Evolutionary conservation across 208 protist genomes (phyloP), one percentile per base, ranked within the genome.

Genomic region (Leishmania lainsoni): DNA sequence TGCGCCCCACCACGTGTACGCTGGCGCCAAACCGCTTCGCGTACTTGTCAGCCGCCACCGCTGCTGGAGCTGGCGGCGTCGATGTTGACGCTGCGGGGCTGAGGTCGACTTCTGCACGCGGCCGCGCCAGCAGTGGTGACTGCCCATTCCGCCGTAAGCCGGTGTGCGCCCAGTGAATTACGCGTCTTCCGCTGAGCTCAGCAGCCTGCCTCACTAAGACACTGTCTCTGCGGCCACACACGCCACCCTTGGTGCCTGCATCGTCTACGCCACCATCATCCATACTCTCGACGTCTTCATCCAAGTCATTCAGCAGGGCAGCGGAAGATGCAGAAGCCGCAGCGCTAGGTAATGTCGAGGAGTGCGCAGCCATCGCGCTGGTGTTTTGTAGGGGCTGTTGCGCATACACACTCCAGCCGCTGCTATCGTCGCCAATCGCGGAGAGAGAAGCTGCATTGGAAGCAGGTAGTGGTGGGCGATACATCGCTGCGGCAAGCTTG

Each of bases 11-110:
- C n/a, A 94, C 75, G n/a, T 81, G 84, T 1, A 93, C 58, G 42
- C 65, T 81, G 35, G 87, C 87, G 59, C 87, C 89, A 74, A 96
- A 96, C 8, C 88, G 89, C 56, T 81, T 66, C 10, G 90, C 80
- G 59, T 94, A 88, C 39, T 75, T 80, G 59, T 69, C 72, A 20
- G 85, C 78, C 42, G 85, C 48, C 48, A 45, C 29, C 59, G 81
- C 58, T 22, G 78, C 56, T 63, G 77, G 45, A 10, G 45, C 42
- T 8, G 45, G 26, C 68, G 17, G 16, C 35, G 68, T n/a, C 68
- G 35, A 22, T 42, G 68, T 26, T 17, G 69, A 49, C 22, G 69
- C 39, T 26, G 69, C 65, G 32, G 32, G 3, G 65, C 65, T 5
- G 35, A 32, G 32, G 14, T 42, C 16, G 65, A 45, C 32, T 1